Conservation (phyloP, 371 early-diverging fungal species). For the Circinella umbellata region DNA sequence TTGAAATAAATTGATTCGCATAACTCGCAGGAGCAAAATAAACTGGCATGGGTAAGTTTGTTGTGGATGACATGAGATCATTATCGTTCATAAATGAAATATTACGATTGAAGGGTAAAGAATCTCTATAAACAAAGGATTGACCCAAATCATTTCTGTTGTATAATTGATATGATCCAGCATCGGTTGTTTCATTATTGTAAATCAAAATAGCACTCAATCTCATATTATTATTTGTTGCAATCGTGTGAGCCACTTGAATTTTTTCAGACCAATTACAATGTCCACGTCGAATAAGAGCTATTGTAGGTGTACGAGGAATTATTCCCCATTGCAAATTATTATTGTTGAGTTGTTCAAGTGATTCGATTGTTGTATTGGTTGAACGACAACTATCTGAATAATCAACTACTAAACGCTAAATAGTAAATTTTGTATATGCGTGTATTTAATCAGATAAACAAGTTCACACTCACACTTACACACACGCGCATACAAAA, state of each 20-base stretch:
- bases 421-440: too few relatives aligned
- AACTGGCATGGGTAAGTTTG: constrained; percentile 26
- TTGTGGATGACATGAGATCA: constrained; percentile 17
- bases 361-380: constrained; percentile 12
- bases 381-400: constrained; percentile 14
- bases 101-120: constrained; percentile 20
- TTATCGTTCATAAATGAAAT: constrained; percentile 42
- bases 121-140: background rate
- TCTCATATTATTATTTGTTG: constrained; percentile 24
- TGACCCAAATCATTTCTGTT: background rate
- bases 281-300: constrained; percentile 36
- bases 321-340: background rate
- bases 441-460: too few relatives aligned
- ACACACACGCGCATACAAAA: background rate
- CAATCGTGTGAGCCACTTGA: constrained; percentile 21
- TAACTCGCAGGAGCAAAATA: constrained; percentile 35
- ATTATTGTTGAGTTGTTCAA: constrained; percentile 15
- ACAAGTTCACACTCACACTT: too few relatives aligned
- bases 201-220: constrained; percentile 36
- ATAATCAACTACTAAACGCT: constrained; percentile 20
- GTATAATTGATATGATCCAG: background rate
- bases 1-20: constrained; percentile 13
- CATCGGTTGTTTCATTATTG: constrained; percentile 26
- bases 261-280: constrained; percentile 44
- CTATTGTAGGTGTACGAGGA: constrained; percentile 21